Evolutionary conservation across 2,329 filamentous ascomycete species (phyloP).

Genomic region (Xylaria sp.): DNA sequence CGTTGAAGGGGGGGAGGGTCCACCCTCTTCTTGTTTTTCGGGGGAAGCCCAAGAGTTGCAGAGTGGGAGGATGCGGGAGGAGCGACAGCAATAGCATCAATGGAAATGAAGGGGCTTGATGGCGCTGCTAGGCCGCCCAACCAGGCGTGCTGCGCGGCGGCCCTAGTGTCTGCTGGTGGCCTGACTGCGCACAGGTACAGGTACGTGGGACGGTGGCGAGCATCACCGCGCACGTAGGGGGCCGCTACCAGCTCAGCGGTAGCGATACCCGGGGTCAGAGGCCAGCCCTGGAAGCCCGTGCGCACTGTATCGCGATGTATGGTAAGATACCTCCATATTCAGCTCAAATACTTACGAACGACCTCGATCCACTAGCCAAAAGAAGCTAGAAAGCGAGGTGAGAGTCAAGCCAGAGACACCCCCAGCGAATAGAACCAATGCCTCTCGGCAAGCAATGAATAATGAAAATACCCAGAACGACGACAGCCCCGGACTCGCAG

Average conservation of each 20-base stretch:
- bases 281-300: not conserved
- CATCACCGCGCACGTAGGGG: conserved; percentile 22
- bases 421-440: conserved; percentile 29
- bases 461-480: conserved; percentile 20
- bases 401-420: conserved; percentile 24
- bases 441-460: conserved; percentile 32
- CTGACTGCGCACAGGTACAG: conserved; percentile 28
- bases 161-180: conserved; percentile 16
- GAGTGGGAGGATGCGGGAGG: conserved; percentile 16
- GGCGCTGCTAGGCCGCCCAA: conserved; percentile 30
- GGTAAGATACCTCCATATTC: conserved; percentile 6
- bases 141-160: conserved; percentile 21
- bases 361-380: conserved; percentile 7
- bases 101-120: conserved; percentile 40
- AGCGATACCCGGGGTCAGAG: conserved; percentile 25
- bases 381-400: conserved; percentile 19
- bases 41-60: not conserved
- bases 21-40: conserved; percentile 17
- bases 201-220: conserved; percentile 17
- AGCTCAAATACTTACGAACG: conserved; percentile 13
- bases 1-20: conserved; percentile 32
- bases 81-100: conserved; percentile 15
- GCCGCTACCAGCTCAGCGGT: conserved; percentile 20
- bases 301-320: conserved; percentile 37
- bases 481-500: not conserved